These are phyloP conservation scores for Beta corolliflora DNA, from an alignment of 179 eudicot genomes.

Conservation along the genomic window DNA sequence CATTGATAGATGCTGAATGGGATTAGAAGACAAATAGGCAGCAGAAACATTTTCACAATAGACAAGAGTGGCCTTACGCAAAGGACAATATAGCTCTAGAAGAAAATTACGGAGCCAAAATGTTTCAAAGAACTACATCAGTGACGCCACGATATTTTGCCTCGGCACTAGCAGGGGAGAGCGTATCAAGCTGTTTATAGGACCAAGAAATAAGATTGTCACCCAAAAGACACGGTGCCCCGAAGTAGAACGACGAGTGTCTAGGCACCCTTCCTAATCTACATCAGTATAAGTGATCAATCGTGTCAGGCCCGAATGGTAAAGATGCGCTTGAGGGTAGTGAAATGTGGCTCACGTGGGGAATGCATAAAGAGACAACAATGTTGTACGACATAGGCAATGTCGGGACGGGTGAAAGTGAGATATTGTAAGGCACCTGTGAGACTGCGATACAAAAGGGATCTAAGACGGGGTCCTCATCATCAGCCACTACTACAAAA, in stretches of 20 bases:
- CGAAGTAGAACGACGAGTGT: not conserved
- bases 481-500: not conserved
- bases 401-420: not conserved
- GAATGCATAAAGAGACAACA: not conserved
- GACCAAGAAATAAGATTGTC: not conserved
- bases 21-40: not conserved
- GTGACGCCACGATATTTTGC: not conserved
- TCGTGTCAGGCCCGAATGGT: not conserved
- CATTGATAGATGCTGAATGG: not conserved
- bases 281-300: not conserved
- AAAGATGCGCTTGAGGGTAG: not conserved
- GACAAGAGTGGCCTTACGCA: not conserved
- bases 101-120: constrained; percentile 3
- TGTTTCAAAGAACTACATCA: not conserved
- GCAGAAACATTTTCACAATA: constrained; percentile 16
- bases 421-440: not conserved
- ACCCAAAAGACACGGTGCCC: not conserved
- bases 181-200: not conserved
- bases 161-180: constrained; percentile 2
- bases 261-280: not conserved
- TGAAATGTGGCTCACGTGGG: not conserved
- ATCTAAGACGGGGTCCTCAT: not conserved
- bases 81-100: not conserved
- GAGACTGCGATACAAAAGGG: not conserved
- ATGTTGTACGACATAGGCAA: not conserved